Evolutionary conservation across 1,139 yeast genomes (phyloP).

Genomic region (Candida freyschussii): DNA sequence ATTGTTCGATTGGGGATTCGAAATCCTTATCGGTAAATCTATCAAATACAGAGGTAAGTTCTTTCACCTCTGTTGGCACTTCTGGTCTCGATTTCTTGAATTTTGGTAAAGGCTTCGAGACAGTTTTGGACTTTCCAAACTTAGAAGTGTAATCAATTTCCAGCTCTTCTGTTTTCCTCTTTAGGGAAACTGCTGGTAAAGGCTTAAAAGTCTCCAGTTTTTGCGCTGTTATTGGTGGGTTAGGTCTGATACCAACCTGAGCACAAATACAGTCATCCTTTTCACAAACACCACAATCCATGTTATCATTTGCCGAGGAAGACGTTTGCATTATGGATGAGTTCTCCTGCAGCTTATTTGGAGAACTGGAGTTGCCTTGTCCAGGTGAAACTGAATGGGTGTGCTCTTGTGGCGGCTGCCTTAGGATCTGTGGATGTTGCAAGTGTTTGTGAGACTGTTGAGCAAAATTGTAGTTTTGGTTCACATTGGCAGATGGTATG

Average conservation of each 20-base stretch:
- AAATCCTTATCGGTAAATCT: conserved; percentile 30
- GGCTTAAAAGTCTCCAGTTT: conserved; percentile 46
- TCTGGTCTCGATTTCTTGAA: conserved; percentile 19
- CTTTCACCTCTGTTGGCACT: conserved; percentile 16
- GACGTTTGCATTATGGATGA: background rate
- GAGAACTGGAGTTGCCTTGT: conserved; percentile 12
- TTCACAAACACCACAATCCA: conserved; percentile 61
- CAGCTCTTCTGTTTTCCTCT: conserved; percentile 29
- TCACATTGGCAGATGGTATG: too few species aligned
- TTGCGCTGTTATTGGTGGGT: conserved; percentile 6
- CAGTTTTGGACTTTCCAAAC: conserved; percentile 29
- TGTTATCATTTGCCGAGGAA: conserved; percentile 15
- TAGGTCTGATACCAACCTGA: conserved; percentile 48
- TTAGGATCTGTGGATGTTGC: conserved; percentile 3
- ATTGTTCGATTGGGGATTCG: conserved; percentile 61
- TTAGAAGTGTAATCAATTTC: conserved; percentile 55
- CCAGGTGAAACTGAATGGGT: conserved; percentile 7
- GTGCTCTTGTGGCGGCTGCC: conserved; percentile 5
- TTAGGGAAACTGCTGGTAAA: conserved; percentile 56
- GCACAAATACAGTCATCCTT: conserved; percentile 72
- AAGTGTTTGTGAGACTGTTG: conserved; percentile 7
- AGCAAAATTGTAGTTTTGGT: conserved; percentile 9
- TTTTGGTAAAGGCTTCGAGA: conserved; percentile 23
- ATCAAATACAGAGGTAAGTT: conserved; percentile 24
- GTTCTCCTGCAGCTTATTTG: conserved; percentile 7